Conservation (phyloP, 1,284 basidiomycete genomes). For the Sanghuangporus baumii region DNA sequence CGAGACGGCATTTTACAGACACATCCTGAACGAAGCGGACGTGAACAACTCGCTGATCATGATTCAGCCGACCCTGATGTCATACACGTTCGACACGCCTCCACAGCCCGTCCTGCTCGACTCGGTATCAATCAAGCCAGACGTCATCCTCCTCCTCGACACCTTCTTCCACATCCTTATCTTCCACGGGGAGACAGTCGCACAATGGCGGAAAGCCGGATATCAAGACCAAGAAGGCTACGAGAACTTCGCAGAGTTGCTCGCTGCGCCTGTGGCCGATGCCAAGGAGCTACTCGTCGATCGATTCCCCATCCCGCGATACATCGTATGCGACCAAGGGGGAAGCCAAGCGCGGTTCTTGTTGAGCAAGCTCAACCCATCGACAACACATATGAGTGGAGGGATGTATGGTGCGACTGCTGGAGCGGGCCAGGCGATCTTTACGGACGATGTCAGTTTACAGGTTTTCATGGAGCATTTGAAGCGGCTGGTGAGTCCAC, state of each 20-base stretch:
- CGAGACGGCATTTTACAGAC: constrained; percentile 99
- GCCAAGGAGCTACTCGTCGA: constrained; percentile 91
- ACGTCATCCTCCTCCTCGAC: constrained; percentile 96
- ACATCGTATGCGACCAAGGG: constrained; percentile 97
- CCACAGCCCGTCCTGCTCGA: constrained; percentile 96
- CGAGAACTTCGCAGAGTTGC: constrained; percentile 95
- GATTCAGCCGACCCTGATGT: constrained; percentile 99
- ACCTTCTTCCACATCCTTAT: constrained; percentile 99
- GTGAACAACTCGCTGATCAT: constrained; percentile 99
- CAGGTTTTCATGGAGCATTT: constrained; percentile 96
- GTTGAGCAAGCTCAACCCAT: constrained; percentile 94
- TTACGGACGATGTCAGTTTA: constrained; percentile 97
- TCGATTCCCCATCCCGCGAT: constrained; percentile 95
- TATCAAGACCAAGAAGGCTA: constrained; percentile 99
- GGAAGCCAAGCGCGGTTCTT: constrained; percentile 98
- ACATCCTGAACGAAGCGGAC: constrained; percentile 95
- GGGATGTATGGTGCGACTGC: constrained; percentile 72
- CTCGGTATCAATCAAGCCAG: constrained; percentile 95
- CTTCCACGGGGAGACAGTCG: constrained; percentile 97
- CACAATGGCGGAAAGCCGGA: constrained; percentile 98
- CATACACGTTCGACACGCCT: constrained; percentile 88
- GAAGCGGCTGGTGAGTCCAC: constrained; percentile 69
- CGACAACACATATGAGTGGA: constrained; percentile 93
- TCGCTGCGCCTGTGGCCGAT: constrained; percentile 78
- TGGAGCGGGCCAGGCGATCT: constrained; percentile 85